These are phyloP conservation scores for Termitomyces sp. DNA, from an alignment of 768 basidiomycete genomes.

Conservation along the genomic window DNA sequence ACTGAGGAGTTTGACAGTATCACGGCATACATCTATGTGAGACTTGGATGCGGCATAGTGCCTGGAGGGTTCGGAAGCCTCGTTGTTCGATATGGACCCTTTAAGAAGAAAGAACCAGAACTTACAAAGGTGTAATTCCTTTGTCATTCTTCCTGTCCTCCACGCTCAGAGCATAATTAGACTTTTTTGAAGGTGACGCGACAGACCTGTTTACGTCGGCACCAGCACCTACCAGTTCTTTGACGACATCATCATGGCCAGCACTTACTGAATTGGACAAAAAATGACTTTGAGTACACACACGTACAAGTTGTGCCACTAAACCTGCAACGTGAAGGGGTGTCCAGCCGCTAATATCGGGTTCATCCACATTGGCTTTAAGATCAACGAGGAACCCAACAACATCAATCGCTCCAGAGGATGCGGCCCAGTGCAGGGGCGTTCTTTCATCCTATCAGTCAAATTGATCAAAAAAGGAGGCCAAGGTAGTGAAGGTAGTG, in stretches of 20 bases:
- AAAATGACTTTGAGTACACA: slow-evolving; percentile 11
- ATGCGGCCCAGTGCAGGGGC: slow-evolving; percentile 83
- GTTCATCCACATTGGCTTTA: slow-evolving; percentile 60
- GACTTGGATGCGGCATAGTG: slow-evolving; percentile 95
- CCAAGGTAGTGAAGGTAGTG: not conserved
- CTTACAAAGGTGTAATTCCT: slow-evolving; percentile 79
- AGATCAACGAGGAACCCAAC: slow-evolving; percentile 63
- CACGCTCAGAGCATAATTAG: slow-evolving; percentile 14
- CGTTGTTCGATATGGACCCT: slow-evolving; percentile 10
- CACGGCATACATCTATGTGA: slow-evolving; percentile 62
- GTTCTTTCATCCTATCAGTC: slow-evolving; percentile 64
- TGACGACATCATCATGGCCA: slow-evolving; percentile 68
- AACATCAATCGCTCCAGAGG: slow-evolving; percentile 65
- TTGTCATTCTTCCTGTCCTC: slow-evolving; percentile 62
- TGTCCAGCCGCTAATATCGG: slow-evolving; percentile 69
- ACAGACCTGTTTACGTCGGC: slow-evolving; percentile 65
- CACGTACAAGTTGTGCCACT: slow-evolving; percentile 1
- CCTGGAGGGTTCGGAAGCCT: slow-evolving; percentile 33
- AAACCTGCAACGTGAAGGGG: slow-evolving; percentile 75
- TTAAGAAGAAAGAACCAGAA: slow-evolving; percentile 11
- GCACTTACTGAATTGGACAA: slow-evolving; percentile 57
- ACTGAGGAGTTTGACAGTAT: slow-evolving; percentile 17
- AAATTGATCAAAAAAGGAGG: not conserved
- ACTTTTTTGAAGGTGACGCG: slow-evolving; percentile 13
- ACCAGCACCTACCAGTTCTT: slow-evolving; percentile 75